Percentiles rank a stretch among this genome's conserved stretches.
Evolutionary conservation across 176 grass and related monocot genomes (phyloP).

Genomic region (Saccharum officinarum): DNA sequence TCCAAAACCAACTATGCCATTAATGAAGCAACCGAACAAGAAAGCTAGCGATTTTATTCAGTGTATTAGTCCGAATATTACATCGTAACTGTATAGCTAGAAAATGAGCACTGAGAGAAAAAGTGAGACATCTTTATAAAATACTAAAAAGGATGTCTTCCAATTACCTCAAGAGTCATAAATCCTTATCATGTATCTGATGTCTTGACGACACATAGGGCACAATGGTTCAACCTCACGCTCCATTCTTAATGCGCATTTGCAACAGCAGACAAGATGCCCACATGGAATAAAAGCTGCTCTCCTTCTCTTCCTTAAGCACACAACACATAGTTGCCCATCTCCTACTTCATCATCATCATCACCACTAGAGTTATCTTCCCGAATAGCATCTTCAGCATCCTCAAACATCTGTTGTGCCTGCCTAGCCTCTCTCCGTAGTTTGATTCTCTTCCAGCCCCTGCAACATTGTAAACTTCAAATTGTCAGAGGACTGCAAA

Average conservation of each 20-base stretch:
- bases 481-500: slow-evolving; percentile 1
- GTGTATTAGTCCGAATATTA: not conserved
- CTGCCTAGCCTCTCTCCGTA: slow-evolving; percentile 50
- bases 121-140: not conserved
- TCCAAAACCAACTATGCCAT: not conserved
- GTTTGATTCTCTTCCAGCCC: slow-evolving; percentile 62
- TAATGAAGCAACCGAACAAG: not conserved
- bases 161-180: slow-evolving; percentile 75
- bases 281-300: slow-evolving; percentile 95
- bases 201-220: slow-evolving; percentile 78
- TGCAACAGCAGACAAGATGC: slow-evolving; percentile 88
- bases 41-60: not conserved
- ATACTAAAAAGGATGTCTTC: not conserved
- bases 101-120: slow-evolving; percentile 1
- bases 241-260: slow-evolving; percentile 61
- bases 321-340: slow-evolving; percentile 91
- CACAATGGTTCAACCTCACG: slow-evolving; percentile 54
- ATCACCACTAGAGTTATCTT: slow-evolving; percentile 36
- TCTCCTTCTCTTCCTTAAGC: slow-evolving; percentile 66
- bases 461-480: slow-evolving; percentile 49
- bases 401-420: slow-evolving; percentile 52
- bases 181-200: slow-evolving; percentile 71
- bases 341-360: slow-evolving; percentile 59
- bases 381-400: slow-evolving; percentile 24
- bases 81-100: not conserved